Evolutionary conservation across 2,329 filamentous ascomycete species (phyloP).

Genomic region (Tolypocladium ophioglossoides): DNA sequence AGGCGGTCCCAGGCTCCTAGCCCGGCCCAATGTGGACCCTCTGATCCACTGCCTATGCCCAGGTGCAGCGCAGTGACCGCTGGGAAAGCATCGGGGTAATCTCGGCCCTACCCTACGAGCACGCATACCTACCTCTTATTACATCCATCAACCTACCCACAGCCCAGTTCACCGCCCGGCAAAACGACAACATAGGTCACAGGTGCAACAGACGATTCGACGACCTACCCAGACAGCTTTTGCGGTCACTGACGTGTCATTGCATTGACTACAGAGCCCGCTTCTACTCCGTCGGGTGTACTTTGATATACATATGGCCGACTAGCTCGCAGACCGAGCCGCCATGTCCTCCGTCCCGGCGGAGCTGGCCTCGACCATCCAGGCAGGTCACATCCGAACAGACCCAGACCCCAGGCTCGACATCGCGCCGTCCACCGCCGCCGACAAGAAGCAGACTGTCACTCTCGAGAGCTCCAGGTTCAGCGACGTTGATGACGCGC

Average conservation of each 20-base stretch:
- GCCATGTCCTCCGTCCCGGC: slow-evolving; percentile 46
- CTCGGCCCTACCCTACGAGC: background rate
- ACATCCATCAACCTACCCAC: background rate
- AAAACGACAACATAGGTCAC: slow-evolving; percentile 9
- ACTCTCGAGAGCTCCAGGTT: slow-evolving; percentile 12
- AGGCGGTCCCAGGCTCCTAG: background rate
- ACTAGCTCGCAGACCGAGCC: background rate
- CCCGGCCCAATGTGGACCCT: slow-evolving; percentile 1
- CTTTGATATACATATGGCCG: background rate
- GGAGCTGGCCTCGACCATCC: slow-evolving; percentile 68
- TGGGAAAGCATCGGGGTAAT: background rate
- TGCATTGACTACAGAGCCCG: background rate
- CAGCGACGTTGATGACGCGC: slow-evolving; percentile 9
- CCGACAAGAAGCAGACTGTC: slow-evolving; percentile 40
- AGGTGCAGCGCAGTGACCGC: no score
- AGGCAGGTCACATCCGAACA: slow-evolving; percentile 67
- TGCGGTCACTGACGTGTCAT: no score
- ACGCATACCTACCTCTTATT: no score
- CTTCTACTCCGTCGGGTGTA: no score
- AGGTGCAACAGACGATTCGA: background rate
- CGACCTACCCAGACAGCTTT: background rate
- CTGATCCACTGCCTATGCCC: no score
- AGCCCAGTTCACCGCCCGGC: slow-evolving; percentile 17
- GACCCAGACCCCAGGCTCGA: slow-evolving; percentile 64
- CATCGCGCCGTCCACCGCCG: slow-evolving; percentile 68